Conservation (phyloP, 1,139 yeast species). For the Suzukiozyma palmioleophila region DNA sequence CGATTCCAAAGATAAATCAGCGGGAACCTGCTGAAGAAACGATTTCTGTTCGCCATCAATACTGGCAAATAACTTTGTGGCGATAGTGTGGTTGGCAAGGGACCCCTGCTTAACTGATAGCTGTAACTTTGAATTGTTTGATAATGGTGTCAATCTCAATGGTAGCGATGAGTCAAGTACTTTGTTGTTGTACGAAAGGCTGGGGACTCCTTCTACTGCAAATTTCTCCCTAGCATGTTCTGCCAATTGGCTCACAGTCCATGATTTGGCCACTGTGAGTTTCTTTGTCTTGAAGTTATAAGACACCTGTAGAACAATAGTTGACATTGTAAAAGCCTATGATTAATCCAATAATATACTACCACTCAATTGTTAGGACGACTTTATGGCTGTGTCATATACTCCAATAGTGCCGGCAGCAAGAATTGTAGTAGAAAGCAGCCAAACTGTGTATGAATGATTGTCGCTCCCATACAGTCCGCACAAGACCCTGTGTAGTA, state of each 20-base stretch:
- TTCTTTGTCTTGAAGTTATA: conserved; percentile 21
- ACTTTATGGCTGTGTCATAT: too few species aligned
- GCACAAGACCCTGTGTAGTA: too few species aligned
- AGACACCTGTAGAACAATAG: conserved; percentile 21
- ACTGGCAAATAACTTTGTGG: conserved; percentile 20
- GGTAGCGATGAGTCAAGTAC: conserved; percentile 30
- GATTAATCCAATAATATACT: neutral
- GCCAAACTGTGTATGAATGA: too few species aligned
- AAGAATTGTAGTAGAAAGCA: too few species aligned
- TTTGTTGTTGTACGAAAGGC: conserved; percentile 25
- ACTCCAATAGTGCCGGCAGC: too few species aligned
- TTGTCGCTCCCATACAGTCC: too few species aligned
- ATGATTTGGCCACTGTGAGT: conserved; percentile 18
- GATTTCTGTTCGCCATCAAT: conserved; percentile 11
- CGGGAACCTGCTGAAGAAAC: conserved; percentile 9
- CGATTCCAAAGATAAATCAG: conserved; percentile 9
- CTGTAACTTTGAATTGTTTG: conserved; percentile 28
- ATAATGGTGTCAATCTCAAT: conserved; percentile 28
- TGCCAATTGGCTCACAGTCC: conserved; percentile 28
- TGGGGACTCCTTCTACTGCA: conserved; percentile 21
- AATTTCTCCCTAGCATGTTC: conserved; percentile 24
- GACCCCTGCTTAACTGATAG: conserved; percentile 13
- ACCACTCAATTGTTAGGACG: too few species aligned
- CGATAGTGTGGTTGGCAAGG: conserved; percentile 14
- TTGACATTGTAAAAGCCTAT: conserved; percentile 14